Base-by-base conservation (phyloP, 768 basidiomycete genomes). In the Phlegmacium glaucopus region DNA sequence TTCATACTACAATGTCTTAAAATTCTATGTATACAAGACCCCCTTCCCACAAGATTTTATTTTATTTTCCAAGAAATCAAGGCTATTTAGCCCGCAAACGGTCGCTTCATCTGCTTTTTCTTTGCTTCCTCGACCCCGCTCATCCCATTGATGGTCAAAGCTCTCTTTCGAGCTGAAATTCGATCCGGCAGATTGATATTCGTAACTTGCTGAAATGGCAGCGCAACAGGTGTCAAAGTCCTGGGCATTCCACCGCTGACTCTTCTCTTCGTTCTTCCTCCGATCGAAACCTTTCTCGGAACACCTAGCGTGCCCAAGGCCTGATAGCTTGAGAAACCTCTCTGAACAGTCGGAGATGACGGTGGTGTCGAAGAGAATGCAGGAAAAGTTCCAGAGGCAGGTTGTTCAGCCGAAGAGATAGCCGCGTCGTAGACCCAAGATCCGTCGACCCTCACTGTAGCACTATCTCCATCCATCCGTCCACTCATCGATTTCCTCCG, bases 401-500 rank as follows among this genome's bases (percentile, higher is more conserved):
- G 57, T 10, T 48, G 49, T 47, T 78, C 78, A 7, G 64, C 54
- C 9, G 71, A 72, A 22, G 80, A 74, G 32, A 75, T 61, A 3
- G 71, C 70, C n/a, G 77, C 72, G 39, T 75, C 70, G 54, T 80
- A 81, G 4, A 78, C 66, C 79, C 80, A 82, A 8, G 58, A 50
- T 7, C 61, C 62, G 48, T 61, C 58, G 28, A 56, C n/a, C 17
- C 52, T 51, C 17, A 52, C 56, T 22, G 30, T 37, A 18, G 17
- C 25, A 17, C 17, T 40, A 4, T 45, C 50, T 10, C 29, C 42
- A 40, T 61, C 61, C 45, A 66, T 32, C 4, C 62, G 60, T 9
- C 67, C 72, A 26, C 56, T 65, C 48, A 71, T 44, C 9, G 77
- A 79, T 57, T 72, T 77, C 44, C 77, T 68, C 45, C 78, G 62